Percentiles rank a stretch among this genome's conserved stretches.
phyloP scores from a whole-genome alignment of 805 yeast genomes.

The Saitoella complicata region DNA sequence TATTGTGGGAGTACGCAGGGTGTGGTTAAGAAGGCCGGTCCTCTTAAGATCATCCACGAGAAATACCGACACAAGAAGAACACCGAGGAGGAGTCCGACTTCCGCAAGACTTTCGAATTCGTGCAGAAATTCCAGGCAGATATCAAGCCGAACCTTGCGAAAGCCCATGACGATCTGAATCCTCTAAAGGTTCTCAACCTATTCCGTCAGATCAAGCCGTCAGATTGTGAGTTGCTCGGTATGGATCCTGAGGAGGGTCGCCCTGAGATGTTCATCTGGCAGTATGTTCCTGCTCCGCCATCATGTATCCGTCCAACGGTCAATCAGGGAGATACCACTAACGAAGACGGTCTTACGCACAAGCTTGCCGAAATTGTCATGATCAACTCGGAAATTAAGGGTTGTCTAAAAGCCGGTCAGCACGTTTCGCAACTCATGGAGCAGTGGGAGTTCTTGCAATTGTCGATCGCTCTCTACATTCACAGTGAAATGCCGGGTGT shows the following conservation, averaged over 20 bases:
- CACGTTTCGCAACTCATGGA: constrained; percentile 89
- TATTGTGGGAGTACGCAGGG: constrained; percentile 83
- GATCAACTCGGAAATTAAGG: constrained; percentile 86
- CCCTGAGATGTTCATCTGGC: constrained; percentile 94
- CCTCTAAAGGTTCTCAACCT: constrained; percentile 77
- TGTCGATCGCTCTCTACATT: constrained; percentile 92
- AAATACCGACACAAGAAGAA: constrained; percentile 87
- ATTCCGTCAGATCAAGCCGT: constrained; percentile 70
- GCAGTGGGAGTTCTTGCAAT: constrained; percentile 95
- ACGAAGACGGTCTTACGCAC: constrained; percentile 94
- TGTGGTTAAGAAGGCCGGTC: constrained; percentile 94
- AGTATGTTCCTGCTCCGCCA: constrained; percentile 96
- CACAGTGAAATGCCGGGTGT: constrained; percentile 81
- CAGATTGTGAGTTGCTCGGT: constrained; percentile 85
- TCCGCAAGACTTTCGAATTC: constrained; percentile 75
- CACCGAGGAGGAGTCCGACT: constrained; percentile 65
- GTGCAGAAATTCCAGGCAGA: constrained; percentile 71
- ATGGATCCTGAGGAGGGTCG: constrained; percentile 77
- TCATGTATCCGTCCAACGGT: constrained; percentile 98
- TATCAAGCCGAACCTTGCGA: constrained; percentile 65
- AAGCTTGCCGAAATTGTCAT: constrained; percentile 92
- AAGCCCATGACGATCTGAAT: constrained; percentile 85
- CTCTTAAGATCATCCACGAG: constrained; percentile 88
- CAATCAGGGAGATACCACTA: constrained; percentile 79
- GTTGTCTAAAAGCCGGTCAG: constrained; percentile 90